Evolutionary conservation across 2,329 filamentous ascomycete genomes (phyloP).

Genomic region (Leptographium flavum): DNA sequence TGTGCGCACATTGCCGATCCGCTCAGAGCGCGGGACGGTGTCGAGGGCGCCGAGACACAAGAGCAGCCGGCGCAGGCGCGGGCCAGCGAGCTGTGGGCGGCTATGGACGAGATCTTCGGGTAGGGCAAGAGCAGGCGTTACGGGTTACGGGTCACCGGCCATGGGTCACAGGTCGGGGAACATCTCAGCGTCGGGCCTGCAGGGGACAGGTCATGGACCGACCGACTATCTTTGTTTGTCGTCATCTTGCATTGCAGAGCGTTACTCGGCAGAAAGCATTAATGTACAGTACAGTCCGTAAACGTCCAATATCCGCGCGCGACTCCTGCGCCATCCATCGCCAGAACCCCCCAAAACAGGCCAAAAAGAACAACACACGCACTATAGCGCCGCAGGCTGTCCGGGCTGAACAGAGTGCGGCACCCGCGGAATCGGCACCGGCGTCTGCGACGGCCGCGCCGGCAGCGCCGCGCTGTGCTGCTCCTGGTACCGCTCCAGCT

Average conservation of each 20-base stretch:
- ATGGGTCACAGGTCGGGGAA: too few relatives aligned
- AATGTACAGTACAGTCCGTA: too few relatives aligned
- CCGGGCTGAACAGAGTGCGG: slow-evolving; percentile 7
- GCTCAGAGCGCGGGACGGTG: background rate
- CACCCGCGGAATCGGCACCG: slow-evolving; percentile 13
- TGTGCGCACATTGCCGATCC: slow-evolving; percentile 39
- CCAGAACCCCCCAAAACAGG: too few relatives aligned
- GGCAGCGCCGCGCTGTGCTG: slow-evolving; percentile 1
- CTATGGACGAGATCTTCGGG: slow-evolving; percentile 25
- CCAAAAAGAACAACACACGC: too few relatives aligned
- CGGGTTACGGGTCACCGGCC: background rate
- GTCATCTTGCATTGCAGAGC: too few relatives aligned
- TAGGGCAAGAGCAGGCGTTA: slow-evolving; percentile 9
- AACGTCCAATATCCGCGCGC: too few relatives aligned
- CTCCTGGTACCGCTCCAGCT: slow-evolving; percentile 31
- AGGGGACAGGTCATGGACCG: too few relatives aligned
- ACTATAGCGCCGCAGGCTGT: too few relatives aligned
- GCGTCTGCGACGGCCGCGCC: slow-evolving; percentile 12
- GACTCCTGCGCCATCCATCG: too few relatives aligned
- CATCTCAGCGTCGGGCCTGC: too few relatives aligned
- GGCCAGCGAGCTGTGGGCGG: slow-evolving; percentile 24
- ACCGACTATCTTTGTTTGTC: too few relatives aligned
- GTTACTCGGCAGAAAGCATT: too few relatives aligned
- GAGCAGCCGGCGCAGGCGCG: slow-evolving; percentile 2
- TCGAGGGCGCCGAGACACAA: background rate